phyloP scores from a whole-genome alignment of 192 early-diverging fungal species.

The Backusella australiensis region DNA sequence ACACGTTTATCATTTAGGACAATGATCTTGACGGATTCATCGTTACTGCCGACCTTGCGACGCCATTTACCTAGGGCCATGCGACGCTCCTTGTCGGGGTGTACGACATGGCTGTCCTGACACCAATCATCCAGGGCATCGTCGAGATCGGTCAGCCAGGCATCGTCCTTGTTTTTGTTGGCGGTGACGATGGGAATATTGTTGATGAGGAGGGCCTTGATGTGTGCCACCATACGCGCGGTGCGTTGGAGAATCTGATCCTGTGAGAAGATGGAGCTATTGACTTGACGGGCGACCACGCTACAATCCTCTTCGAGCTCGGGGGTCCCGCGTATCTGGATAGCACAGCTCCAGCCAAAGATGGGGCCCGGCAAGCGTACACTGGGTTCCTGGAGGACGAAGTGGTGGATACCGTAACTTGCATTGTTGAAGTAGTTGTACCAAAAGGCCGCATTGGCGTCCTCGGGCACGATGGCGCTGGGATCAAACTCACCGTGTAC shows the following conservation, averaged over 20 bases:
- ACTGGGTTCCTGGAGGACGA: slow-evolving; percentile 16
- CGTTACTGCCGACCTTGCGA: slow-evolving; percentile 34
- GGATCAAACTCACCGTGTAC: slow-evolving; percentile 17
- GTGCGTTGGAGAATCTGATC: slow-evolving; percentile 24
- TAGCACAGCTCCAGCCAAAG: slow-evolving; percentile 27
- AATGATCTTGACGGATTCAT: slow-evolving; percentile 37
- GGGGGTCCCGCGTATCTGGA: not conserved
- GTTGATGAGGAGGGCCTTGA: slow-evolving; percentile 17
- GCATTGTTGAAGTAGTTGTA: slow-evolving; percentile 29
- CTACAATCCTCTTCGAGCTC: not conserved
- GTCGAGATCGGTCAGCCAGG: slow-evolving; percentile 35
- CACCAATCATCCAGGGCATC: slow-evolving; percentile 37
- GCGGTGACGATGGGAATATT: not conserved
- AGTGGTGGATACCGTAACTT: slow-evolving; percentile 37
- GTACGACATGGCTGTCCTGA: slow-evolving; percentile 21
- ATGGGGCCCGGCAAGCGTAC: slow-evolving; percentile 13
- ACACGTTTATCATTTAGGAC: slow-evolving; percentile 39
- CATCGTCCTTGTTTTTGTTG: slow-evolving; percentile 25
- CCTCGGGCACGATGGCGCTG: slow-evolving; percentile 12
- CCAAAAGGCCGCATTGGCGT: slow-evolving; percentile 26
- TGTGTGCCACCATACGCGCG: slow-evolving; percentile 24
- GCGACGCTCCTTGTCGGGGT: slow-evolving; percentile 10
- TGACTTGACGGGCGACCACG: slow-evolving; percentile 23
- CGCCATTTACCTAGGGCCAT: slow-evolving; percentile 35
- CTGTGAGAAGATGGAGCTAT: slow-evolving; percentile 28